These are phyloP conservation scores for Aspergillus pseudoviridinutans DNA, from an alignment of 2,329 filamentous ascomycete species.

Conservation along the genomic window DNA sequence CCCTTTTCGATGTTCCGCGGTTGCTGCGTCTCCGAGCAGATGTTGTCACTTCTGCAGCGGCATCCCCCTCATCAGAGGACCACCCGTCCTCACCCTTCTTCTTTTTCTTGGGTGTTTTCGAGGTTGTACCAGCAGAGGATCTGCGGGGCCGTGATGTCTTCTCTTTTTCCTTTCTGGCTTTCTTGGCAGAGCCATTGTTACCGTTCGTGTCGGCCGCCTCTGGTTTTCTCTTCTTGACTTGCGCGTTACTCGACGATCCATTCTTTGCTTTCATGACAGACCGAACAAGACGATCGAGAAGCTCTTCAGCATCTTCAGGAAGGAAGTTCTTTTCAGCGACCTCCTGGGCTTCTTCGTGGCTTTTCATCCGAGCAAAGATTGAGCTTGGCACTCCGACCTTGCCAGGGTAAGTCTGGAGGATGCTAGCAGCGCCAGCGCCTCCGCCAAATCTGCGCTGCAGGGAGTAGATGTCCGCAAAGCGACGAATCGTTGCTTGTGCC, in stretches of 20 bases:
- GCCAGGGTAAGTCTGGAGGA: conserved; percentile 74
- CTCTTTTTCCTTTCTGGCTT: conserved; percentile 30
- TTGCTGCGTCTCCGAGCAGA: conserved; percentile 38
- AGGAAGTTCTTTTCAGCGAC: conserved; percentile 84
- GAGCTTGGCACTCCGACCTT: conserved; percentile 78
- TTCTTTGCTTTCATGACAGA: conserved; percentile 60
- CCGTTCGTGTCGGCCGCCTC: conserved; percentile 28
- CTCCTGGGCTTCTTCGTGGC: conserved; percentile 73
- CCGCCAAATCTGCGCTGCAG: conserved; percentile 56
- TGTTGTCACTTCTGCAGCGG: conserved; percentile 30
- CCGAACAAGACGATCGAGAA: conserved; percentile 72
- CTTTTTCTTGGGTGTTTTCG: conserved; percentile 35
- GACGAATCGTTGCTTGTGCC: conserved; percentile 73
- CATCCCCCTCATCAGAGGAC: conserved; percentile 39
- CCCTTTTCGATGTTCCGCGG: conserved; percentile 30
- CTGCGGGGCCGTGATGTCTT: conserved; percentile 29
- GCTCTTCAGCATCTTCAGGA: conserved; percentile 70
- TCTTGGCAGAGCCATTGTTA: conserved; percentile 24
- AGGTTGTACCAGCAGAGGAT: conserved; percentile 25
- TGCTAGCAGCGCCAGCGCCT: conserved; percentile 40
- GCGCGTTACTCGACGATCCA: conserved; percentile 23
- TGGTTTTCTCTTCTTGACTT: conserved; percentile 41
- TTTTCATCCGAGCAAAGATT: conserved; percentile 71
- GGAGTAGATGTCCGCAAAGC: conserved; percentile 79
- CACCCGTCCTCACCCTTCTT: conserved; percentile 38